Base-by-base conservation (phyloP, 148 eudicot genomes). In the Cornus controversa region DNA sequence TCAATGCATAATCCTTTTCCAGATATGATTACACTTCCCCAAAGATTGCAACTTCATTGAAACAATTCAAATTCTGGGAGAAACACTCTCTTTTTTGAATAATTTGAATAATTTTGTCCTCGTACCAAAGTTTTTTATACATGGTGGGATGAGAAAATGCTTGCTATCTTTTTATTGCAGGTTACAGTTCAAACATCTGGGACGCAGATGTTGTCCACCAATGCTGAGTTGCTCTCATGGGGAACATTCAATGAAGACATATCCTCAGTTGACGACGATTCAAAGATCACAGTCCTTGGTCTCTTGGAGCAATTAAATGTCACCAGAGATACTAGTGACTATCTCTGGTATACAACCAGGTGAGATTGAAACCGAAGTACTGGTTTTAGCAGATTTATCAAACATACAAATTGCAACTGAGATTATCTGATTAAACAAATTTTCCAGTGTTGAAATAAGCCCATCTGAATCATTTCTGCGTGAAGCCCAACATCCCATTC, bases 301-400 rank as follows among this genome's bases (percentile, higher is more conserved):
- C 91, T 96, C 23, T 63, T 89, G 81, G 98, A 96, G 78, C 99
- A 96, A 80, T 73, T 96, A 76, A 96, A 90, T 81, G 81, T 91
- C 69, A 96, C 99, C 62, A 84, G 97, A 83, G 99, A 96, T 84
- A 72, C 85, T 24, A 90, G 88, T 70, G 99, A 96, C 84, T 96
- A 96, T 73, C 96, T 96, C 25, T 96, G 99, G 99, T 96, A 96
- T 84, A 89, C 72, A 75, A 93, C 98, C 29, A 93, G 97, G 99
- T 96, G 80, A 77, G 77, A 27, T 69, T 58, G 25, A 62, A 40
- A n/a, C 23, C n/a, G 16, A 64, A 67, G 34, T 40, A 42, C n/a
- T 31, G 14, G 16, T 11, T 26, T 27, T 24, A 27, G 37, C 37
- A 20, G 26, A 74, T 63, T 66, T 69, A 53, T 42, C 4, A 2